These are phyloP conservation scores for Sphagnum fallax DNA, from an alignment of 228 moss, liverwort and hornwort species.

Conservation along the genomic window DNA sequence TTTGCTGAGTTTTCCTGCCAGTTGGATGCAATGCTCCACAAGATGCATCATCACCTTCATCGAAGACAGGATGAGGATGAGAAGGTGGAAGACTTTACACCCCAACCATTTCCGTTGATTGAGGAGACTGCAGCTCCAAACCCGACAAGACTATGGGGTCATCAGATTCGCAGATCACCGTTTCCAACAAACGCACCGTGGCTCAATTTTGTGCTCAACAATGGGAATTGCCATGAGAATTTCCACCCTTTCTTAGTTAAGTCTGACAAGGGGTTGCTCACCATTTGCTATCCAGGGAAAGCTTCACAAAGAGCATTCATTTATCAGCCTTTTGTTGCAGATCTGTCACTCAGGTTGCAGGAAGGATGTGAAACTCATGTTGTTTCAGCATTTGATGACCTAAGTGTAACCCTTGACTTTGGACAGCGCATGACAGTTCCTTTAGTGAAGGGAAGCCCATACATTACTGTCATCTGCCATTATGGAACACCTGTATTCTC, in stretches of 20 bases:
- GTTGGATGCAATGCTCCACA: no score
- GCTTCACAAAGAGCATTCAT: constrained; percentile 46
- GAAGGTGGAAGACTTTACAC: no score
- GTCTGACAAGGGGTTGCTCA: constrained; percentile 32
- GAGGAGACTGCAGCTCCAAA: constrained; percentile 44
- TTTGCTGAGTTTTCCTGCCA: no score
- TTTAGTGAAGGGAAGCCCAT: constrained; percentile 74
- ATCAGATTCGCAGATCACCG: constrained; percentile 37
- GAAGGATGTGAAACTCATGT: constrained; percentile 22
- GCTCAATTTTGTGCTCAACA: constrained; percentile 86
- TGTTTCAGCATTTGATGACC: constrained; percentile 63
- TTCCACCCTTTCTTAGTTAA: constrained; percentile 82
- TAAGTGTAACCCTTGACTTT: constrained; percentile 77
- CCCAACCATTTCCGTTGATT: constrained; percentile 61
- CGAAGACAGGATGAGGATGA: no score
- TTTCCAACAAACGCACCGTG: constrained; percentile 77
- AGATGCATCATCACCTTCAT: no score
- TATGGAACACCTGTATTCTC: constrained; percentile 60
- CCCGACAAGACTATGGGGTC: constrained; percentile 56
- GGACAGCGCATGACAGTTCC: constrained; percentile 52
- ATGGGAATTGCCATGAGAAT: constrained; percentile 71
- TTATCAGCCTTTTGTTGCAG: constrained; percentile 46
- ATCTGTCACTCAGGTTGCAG: constrained; percentile 47
- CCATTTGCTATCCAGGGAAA: constrained; percentile 56
- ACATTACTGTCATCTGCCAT: constrained; percentile 50